Conservation (phyloP, 2,329 filamentous ascomycete genomes). For the Claviceps spartinae region DNA sequence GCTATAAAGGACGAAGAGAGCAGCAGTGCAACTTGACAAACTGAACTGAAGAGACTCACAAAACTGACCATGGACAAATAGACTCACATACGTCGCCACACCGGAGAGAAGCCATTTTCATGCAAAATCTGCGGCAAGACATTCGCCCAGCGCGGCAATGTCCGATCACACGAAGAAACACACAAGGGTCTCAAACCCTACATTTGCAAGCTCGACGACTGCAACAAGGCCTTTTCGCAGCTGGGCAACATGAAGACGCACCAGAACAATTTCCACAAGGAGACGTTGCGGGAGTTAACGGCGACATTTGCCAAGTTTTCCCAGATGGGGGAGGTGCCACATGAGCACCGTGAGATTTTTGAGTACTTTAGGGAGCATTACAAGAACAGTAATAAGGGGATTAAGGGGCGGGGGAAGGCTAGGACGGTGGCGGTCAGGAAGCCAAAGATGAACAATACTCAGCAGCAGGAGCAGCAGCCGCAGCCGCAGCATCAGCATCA, state of each 20-base stretch:
- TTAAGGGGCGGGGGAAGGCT: slow-evolving; percentile 88
- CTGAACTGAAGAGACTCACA: neutral
- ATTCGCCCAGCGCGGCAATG: slow-evolving; percentile 77
- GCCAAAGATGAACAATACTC: slow-evolving; percentile 13
- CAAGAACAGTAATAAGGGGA: slow-evolving; percentile 97
- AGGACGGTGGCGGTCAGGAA: slow-evolving; percentile 42
- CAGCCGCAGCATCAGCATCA: neutral
- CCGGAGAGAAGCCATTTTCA: slow-evolving; percentile 70
- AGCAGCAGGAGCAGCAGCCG: neutral
- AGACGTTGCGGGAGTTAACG: slow-evolving; percentile 58
- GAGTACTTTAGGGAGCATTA: slow-evolving; percentile 79
- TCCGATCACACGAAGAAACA: slow-evolving; percentile 69
- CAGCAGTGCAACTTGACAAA: neutral
- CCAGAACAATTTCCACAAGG: slow-evolving; percentile 82
- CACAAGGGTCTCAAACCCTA: slow-evolving; percentile 69
- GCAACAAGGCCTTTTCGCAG: slow-evolving; percentile 79
- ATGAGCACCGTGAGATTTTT: slow-evolving; percentile 62
- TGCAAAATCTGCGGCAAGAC: slow-evolving; percentile 69
- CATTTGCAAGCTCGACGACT: slow-evolving; percentile 68
- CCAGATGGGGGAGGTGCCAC: slow-evolving; percentile 42
- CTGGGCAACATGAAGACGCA: slow-evolving; percentile 91
- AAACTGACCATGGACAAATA: slow-evolving; percentile 41
- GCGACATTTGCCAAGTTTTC: slow-evolving; percentile 52
- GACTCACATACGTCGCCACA: slow-evolving; percentile 81
- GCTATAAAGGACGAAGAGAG: no score